phyloP scores from a whole-genome alignment of 352 stramenopile genomes.

The Phytophthora cryptogea region DNA sequence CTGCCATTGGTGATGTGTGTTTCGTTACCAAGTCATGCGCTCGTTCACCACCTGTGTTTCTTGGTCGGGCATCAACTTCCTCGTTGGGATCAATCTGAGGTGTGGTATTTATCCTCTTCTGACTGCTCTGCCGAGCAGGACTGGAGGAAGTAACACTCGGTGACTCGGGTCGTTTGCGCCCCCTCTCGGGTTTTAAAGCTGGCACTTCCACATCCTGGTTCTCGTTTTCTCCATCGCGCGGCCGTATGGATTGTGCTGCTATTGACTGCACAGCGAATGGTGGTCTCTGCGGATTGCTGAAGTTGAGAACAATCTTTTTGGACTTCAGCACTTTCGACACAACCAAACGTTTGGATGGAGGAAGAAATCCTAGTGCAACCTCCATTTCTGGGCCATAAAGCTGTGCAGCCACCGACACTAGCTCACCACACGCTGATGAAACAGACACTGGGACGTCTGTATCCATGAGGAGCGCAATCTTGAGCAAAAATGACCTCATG shows the following conservation, averaged over 20 bases:
- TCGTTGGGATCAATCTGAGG: slow-evolving; percentile 2
- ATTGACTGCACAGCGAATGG: slow-evolving; percentile 13
- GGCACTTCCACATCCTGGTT: slow-evolving; percentile 17
- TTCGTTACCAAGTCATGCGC: slow-evolving; percentile 3
- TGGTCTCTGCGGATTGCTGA: slow-evolving; percentile 17
- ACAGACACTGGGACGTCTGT: slow-evolving; percentile 64
- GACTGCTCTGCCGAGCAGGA: slow-evolving; percentile 39
- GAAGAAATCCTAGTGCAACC: slow-evolving; percentile 48
- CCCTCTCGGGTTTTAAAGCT: slow-evolving; percentile 33
- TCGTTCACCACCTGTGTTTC: slow-evolving; percentile 2
- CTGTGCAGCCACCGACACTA: slow-evolving; percentile 51
- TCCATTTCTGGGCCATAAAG: slow-evolving; percentile 66
- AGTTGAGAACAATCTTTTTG: slow-evolving; percentile 58
- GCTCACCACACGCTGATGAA: slow-evolving; percentile 55
- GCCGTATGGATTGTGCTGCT: slow-evolving; percentile 12
- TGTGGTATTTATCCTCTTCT: slow-evolving; percentile 52
- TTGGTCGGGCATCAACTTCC: not conserved
- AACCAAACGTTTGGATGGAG: slow-evolving; percentile 58
- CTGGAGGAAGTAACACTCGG: slow-evolving; percentile 45
- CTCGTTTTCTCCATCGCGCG: slow-evolving; percentile 27
- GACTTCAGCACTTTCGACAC: slow-evolving; percentile 60
- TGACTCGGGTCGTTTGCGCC: slow-evolving; percentile 57
- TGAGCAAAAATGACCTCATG: slow-evolving; percentile 73
- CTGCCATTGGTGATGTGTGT: not conserved
- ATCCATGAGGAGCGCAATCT: slow-evolving; percentile 71